Conservation (phyloP, 345 rosid species). For the Triadica sebifera region DNA sequence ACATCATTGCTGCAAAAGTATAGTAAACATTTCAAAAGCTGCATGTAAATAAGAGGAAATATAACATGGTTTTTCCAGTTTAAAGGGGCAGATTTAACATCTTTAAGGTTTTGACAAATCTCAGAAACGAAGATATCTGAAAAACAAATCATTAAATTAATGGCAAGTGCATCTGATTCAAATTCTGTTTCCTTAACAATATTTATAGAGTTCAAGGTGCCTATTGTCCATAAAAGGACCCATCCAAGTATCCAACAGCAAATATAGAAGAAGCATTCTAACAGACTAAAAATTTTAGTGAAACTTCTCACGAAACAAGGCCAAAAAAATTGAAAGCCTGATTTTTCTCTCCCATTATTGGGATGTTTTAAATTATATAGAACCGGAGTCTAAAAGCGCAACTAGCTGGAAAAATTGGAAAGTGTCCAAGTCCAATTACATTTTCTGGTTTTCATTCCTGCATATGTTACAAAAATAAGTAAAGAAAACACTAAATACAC, state of each 20-base stretch:
- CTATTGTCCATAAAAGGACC: not conserved
- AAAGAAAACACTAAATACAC: not conserved
- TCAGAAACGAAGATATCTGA: constrained; percentile 14
- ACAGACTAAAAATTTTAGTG: not conserved
- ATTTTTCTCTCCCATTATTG: not conserved
- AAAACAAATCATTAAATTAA: not conserved
- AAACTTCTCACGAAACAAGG: not conserved
- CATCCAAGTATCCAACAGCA: not conserved
- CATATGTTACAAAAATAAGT: not conserved
- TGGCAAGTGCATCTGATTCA: not conserved
- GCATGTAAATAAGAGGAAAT: not conserved
- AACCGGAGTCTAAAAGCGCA: too few species aligned
- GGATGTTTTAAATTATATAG: not conserved
- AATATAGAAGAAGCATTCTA: not conserved
- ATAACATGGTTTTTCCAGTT: not conserved
- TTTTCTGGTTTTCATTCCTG: not conserved
- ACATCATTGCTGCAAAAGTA: constrained; percentile 10
- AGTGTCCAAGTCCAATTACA: not conserved
- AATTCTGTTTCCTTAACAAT: not conserved
- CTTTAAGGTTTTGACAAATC: not conserved
- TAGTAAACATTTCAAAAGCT: not conserved
- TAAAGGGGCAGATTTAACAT: not conserved
- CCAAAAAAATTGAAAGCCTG: not conserved
- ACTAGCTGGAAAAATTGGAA: not conserved
- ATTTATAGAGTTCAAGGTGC: not conserved